Conservation (phyloP, 768 basidiomycete species). For the Rhodosporidiobolus sp. region DNA sequence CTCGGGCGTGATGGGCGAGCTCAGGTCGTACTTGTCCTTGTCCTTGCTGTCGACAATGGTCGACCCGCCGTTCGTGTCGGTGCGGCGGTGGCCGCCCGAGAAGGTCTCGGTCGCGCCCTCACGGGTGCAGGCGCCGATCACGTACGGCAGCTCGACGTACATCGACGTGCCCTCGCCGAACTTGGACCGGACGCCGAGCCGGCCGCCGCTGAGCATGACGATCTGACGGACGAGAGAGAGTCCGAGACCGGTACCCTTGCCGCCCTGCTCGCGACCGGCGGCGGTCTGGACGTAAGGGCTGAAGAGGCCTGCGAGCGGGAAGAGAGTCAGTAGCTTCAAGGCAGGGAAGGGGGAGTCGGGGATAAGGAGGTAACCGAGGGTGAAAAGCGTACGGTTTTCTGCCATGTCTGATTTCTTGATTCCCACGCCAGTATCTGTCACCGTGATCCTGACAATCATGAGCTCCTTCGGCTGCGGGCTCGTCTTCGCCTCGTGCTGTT, state of each 20-base stretch:
- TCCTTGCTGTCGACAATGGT: neutral
- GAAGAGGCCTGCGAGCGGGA: neutral
- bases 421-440: slow-evolving; percentile 54
- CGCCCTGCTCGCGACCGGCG: slow-evolving; percentile 53
- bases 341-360: neutral
- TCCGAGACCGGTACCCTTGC: slow-evolving; percentile 54
- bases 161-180: slow-evolving; percentile 42
- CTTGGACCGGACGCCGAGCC: slow-evolving; percentile 50
- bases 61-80: slow-evolving; percentile 7
- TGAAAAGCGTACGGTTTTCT: slow-evolving; percentile 42
- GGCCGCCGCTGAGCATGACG: slow-evolving; percentile 51
- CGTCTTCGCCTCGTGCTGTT: slow-evolving; percentile 24
- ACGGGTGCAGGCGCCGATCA: slow-evolving; percentile 16
- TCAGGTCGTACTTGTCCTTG: slow-evolving; percentile 4
- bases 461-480: slow-evolving; percentile 35
- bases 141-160: slow-evolving; percentile 42
- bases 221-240: slow-evolving; percentile 53
- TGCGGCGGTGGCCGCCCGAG: neutral
- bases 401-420: slow-evolving; percentile 50
- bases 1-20: neutral
- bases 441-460: slow-evolving; percentile 52
- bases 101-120: neutral
- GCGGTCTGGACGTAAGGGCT: slow-evolving; percentile 51
- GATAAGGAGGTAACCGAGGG: too few species aligned
- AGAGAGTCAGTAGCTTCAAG: slow-evolving; percentile 35